Evolutionary conservation across 768 basidiomycete species (phyloP), one percentile per base, ranked within the genome.

Genomic region (Mycena maculata): DNA sequence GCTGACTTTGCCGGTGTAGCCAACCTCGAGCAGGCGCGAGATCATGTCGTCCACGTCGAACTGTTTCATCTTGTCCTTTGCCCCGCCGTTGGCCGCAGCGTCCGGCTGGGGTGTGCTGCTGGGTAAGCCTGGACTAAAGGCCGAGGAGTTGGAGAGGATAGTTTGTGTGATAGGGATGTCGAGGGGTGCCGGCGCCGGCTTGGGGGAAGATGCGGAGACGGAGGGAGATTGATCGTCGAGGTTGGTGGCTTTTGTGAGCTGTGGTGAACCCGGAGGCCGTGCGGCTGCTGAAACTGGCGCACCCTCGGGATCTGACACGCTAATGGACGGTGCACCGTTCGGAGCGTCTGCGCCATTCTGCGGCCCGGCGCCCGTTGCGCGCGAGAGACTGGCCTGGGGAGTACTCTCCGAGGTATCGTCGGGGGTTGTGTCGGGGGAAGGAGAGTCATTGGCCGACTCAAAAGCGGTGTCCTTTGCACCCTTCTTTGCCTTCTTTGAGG

Each of bases 21-120:
- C 98, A 9, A 98, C 95, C 73, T 98, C 96, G 70, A 99, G 85
- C 49, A 99, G 87, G 55, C 97, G 90, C 76, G 93, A 91, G 75
- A 99, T 99, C 93, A 99, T 98, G 79, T 98, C 96, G 80, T 99
- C 97, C 63, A 99, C 89, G 79, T 99, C 98, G 72, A 98, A 84
- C 49, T 87, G 89, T 76, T 86, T 89, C 65, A 83, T 81, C 79
- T 85, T 90, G 60, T 87, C 87, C 78, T 88, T 90, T 70, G 81
- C 74, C 56, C 76, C 84, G 25, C 80, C 81, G 59, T 83, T 86
- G 59, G 80, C 80, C 20, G 79, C 69, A 22, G 82, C 77, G 49
- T 85, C 84, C 49, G 82, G 84, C 36, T 75, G 80, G 23, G 77
- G 76, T 39, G 78, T 76, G 68, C 76, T 82, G 67, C 78, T 82